Base-by-base conservation (phyloP, 352 stramenopile species). In the Blastocystis sp. region DNA sequence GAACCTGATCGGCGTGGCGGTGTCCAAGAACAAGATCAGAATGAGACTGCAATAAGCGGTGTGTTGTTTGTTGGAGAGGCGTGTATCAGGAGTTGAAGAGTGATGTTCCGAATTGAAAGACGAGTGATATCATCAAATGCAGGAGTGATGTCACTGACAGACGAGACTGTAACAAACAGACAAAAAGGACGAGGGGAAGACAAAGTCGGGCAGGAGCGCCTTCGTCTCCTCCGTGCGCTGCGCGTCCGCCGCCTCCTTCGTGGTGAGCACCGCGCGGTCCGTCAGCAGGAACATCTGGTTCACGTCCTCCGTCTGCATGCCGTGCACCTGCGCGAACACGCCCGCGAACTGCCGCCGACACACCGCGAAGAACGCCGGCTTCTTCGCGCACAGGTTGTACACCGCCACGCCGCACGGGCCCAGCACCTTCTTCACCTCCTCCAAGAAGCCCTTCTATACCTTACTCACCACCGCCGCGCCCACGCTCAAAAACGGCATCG, bases 21-120 rank as follows among this genome's bases (percentile, higher is more conserved):
- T 87, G 19, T 57, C 77, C 14, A 77, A 76, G 65, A 77, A 74
- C 7, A 77, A 87, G 45, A 62, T 87, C 11, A 64, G 43, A 19
- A 24, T 87, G 62, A 87, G 71, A 24, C 43, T 64, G 42, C 28
- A 34, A 34, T 34, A 34, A 65, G 14, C 19, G 54, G 66, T 21
- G 11, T 21, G 11, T 11, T 61, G 11, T 61, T 61, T 11, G 11
- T 61, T 61, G 11, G 21, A 61, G 21, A 34, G 28, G 28, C 28
- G 28, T 34, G 28, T 34, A 34, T 34, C 28, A 34, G 28, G 28
- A 34, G 28, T 34, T 34, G 28, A 34, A 34, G 28, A 34, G 28
- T 34, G 28, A 34, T 34, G 28, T 34, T 34, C 28, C 28, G 28
- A 34, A 34, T 34, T 34, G 28, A 34, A 34, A 34, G 28, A 34